These are phyloP conservation scores for Apiotrichum siamense DNA, from an alignment of 1,284 basidiomycete species.

Conservation along the genomic window DNA sequence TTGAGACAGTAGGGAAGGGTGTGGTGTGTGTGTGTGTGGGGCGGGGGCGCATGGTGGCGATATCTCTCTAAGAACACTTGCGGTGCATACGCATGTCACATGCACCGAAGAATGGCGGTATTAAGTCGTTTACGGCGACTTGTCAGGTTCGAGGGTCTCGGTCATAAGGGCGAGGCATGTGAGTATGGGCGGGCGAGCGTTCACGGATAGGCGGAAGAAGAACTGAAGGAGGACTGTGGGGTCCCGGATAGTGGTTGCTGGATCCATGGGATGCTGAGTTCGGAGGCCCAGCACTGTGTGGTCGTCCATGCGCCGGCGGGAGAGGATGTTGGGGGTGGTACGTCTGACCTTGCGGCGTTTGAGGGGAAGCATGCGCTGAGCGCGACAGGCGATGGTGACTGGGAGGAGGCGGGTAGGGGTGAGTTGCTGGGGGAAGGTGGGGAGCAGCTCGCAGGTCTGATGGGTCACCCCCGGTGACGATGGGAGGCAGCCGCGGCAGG, in stretches of 20 bases:
- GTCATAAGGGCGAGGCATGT: slow-evolving; percentile 7
- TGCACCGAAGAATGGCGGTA: too few species aligned
- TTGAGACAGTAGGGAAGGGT: too few species aligned
- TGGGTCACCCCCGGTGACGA: slow-evolving; percentile 5
- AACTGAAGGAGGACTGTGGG: slow-evolving; percentile 8
- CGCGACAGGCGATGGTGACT: slow-evolving; percentile 1
- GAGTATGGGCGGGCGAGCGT: slow-evolving; percentile 3
- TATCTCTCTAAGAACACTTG: too few species aligned
- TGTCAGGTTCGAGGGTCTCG: slow-evolving; percentile 8
- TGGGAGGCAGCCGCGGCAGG: slow-evolving; percentile 9
- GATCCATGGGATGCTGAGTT: too few species aligned
- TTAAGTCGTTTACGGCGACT: too few species aligned
- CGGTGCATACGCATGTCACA: too few species aligned
- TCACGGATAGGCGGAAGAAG: slow-evolving; percentile 14
- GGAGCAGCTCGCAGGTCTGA: not conserved
- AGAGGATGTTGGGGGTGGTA: not conserved
- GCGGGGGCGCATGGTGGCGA: too few species aligned
- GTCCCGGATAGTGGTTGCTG: not conserved
- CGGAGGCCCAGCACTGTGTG: too few species aligned
- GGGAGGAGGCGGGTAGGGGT: slow-evolving; percentile 1
- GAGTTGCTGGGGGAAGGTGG: not conserved
- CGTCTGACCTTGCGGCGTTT: not conserved
- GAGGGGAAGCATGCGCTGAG: not conserved
- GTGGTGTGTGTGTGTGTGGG: too few species aligned
- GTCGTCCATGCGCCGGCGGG: not conserved